phyloP scores from a whole-genome alignment of 768 basidiomycete genomes.

The Boletus speciosus region DNA sequence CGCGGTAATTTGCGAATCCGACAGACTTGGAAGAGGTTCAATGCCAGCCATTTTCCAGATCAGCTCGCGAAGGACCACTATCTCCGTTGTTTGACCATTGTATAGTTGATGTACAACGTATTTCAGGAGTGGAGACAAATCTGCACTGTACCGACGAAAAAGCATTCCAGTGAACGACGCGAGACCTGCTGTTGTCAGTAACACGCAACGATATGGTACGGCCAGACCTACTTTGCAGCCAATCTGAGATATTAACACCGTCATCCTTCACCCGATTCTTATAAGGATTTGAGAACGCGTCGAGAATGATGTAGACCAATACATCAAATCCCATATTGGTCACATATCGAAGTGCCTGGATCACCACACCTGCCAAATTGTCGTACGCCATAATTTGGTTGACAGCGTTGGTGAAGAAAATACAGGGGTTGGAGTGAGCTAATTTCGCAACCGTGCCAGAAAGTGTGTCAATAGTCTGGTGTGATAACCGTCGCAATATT shows the following conservation, averaged over 20 bases:
- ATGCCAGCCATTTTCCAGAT: conserved; percentile 96
- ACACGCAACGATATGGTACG: conserved; percentile 7
- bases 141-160: conserved; percentile 81
- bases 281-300: conserved; percentile 79
- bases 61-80: conserved; percentile 87
- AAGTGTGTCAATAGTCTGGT: conserved; percentile 78
- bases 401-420: conserved; percentile 85
- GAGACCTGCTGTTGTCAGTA: conserved; percentile 54
- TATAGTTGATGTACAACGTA: conserved; percentile 91
- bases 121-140: conserved; percentile 77
- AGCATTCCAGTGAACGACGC: conserved; percentile 93
- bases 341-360: conserved; percentile 84
- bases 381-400: conserved; percentile 96
- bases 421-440: conserved; percentile 90
- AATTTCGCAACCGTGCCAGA: conserved; percentile 89
- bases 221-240: conserved; percentile 80
- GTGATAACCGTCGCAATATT: conserved; percentile 82
- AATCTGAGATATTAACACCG: conserved; percentile 85
- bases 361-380: conserved; percentile 85
- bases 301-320: conserved; percentile 80
- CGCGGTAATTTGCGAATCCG: conserved; percentile 81
- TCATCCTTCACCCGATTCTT: conserved; percentile 87
- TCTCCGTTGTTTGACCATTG: conserved; percentile 78
- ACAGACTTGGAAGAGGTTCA: conserved; percentile 84
- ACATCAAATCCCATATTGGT: conserved; percentile 95